Evolutionary conservation across 2,329 filamentous ascomycete species (phyloP).

Genomic region (Botryotinia calthae): DNA sequence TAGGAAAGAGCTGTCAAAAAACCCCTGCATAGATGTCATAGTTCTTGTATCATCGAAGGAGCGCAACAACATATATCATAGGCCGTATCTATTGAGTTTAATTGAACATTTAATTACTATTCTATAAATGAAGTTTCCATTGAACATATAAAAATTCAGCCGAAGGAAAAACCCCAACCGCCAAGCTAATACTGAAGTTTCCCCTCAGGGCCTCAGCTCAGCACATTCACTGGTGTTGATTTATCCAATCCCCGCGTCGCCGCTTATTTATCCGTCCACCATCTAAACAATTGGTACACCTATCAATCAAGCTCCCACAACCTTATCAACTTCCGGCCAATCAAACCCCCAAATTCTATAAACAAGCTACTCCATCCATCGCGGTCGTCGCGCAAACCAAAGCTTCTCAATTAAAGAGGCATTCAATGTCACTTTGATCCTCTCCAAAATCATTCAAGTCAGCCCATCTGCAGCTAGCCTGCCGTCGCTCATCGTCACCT

Average conservation of each 20-base stretch:
- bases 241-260: conserved; percentile 3
- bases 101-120: not conserved
- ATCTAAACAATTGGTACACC: not conserved
- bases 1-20: not conserved
- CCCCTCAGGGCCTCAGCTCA: not conserved
- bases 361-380: conserved; percentile 16
- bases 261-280: conserved; percentile 11
- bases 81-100: not conserved
- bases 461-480: conserved; percentile 8
- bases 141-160: conserved; percentile 1
- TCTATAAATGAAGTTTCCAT: not conserved
- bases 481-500: not conserved
- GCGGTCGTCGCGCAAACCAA: conserved; percentile 21
- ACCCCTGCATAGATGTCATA: conserved; percentile 5
- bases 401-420: conserved; percentile 5
- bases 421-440: not conserved
- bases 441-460: not conserved
- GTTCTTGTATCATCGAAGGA: not conserved
- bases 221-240: not conserved
- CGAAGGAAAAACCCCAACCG: not conserved
- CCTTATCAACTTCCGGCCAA: conserved; percentile 9
- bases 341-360: conserved; percentile 17
- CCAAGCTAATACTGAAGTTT: not conserved
- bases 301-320: conserved; percentile 11
- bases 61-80: not conserved